These are phyloP conservation scores for Neonothopanus nambi DNA, from an alignment of 1,284 basidiomycete genomes.

Conservation along the genomic window DNA sequence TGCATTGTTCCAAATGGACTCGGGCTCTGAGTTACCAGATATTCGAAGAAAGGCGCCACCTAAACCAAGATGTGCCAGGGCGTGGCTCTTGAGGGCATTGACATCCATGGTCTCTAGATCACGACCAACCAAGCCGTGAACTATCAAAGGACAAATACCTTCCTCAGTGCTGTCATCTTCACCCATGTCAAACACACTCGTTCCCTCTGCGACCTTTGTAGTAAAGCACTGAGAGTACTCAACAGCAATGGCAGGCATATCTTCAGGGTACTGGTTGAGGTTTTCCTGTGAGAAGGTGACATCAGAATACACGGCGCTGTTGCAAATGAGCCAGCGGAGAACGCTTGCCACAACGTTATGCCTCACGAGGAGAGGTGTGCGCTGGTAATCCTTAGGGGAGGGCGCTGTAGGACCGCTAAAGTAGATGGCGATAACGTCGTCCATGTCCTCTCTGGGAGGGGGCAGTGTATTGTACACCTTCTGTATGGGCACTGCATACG, in stretches of 20 bases:
- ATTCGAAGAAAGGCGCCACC: slow-evolving; percentile 18
- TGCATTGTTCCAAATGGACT: slow-evolving; percentile 31
- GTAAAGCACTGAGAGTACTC: background rate
- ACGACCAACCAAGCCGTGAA: slow-evolving; percentile 20
- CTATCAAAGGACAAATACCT: slow-evolving; percentile 21
- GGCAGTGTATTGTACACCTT: slow-evolving; percentile 23
- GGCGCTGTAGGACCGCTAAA: background rate
- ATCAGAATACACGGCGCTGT: slow-evolving; percentile 29
- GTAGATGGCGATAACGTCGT: background rate
- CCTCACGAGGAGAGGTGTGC: slow-evolving; percentile 28
- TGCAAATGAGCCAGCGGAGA: slow-evolving; percentile 31
- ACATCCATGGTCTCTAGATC: slow-evolving; percentile 8
- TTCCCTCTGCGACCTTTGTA: background rate
- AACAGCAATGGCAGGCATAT: background rate
- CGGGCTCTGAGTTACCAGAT: slow-evolving; percentile 24
- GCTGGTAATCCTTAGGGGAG: slow-evolving; percentile 21
- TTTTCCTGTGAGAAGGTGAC: slow-evolving; percentile 20
- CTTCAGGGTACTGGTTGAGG: background rate
- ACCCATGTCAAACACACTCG: background rate
- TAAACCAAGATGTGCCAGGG: slow-evolving; percentile 24
- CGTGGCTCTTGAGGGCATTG: slow-evolving; percentile 12
- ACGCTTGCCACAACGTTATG: slow-evolving; percentile 21
- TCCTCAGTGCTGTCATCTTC: slow-evolving; percentile 18
- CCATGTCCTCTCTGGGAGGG: background rate
- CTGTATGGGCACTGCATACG: slow-evolving; percentile 16